Evolutionary conservation across 2,329 filamentous ascomycete species (phyloP).

Genomic region (Cladophialophora immunda): DNA sequence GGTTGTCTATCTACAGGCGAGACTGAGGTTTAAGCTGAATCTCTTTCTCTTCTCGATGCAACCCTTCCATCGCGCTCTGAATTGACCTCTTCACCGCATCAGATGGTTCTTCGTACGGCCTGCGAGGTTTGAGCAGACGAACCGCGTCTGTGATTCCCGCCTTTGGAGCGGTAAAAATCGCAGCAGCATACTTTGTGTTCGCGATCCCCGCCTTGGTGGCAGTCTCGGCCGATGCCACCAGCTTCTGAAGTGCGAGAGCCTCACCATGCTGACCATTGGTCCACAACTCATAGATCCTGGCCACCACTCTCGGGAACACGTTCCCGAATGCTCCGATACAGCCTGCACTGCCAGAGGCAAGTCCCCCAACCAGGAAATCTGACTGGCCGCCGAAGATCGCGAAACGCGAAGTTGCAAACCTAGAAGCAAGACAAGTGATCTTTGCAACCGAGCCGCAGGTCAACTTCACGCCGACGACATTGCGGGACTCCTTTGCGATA

Average conservation of each 20-base stretch:
- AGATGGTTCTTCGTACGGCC: constrained; percentile 65
- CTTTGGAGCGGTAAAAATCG: constrained; percentile 64
- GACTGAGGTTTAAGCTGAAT: not conserved
- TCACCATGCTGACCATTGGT: constrained; percentile 64
- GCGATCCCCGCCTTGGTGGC: constrained; percentile 73
- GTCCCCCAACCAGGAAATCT: constrained; percentile 70
- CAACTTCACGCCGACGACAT: constrained; percentile 71
- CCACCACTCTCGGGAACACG: constrained; percentile 64
- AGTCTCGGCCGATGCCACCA: constrained; percentile 70
- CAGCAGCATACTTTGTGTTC: constrained; percentile 72
- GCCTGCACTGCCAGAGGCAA: constrained; percentile 62
- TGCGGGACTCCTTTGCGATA: constrained; percentile 60
- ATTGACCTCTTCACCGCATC: constrained; percentile 57
- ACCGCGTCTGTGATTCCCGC: constrained; percentile 68
- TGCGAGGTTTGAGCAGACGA: constrained; percentile 65
- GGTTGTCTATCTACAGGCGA: not conserved
- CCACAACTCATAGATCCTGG: constrained; percentile 68
- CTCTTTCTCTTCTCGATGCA: constrained; percentile 18
- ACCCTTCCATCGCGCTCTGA: constrained; percentile 44
- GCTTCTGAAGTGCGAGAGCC: constrained; percentile 67
- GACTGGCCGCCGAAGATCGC: constrained; percentile 75
- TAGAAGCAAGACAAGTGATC: constrained; percentile 63
- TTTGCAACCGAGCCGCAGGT: constrained; percentile 71
- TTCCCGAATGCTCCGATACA: constrained; percentile 68
- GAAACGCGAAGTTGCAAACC: constrained; percentile 65